A percentile compares a stretch with the other conserved stretches of the same genome.
Evolutionary conservation across 176 grass and related monocot species (phyloP).

Genomic region (Ampelocalamus luodianensis): DNA sequence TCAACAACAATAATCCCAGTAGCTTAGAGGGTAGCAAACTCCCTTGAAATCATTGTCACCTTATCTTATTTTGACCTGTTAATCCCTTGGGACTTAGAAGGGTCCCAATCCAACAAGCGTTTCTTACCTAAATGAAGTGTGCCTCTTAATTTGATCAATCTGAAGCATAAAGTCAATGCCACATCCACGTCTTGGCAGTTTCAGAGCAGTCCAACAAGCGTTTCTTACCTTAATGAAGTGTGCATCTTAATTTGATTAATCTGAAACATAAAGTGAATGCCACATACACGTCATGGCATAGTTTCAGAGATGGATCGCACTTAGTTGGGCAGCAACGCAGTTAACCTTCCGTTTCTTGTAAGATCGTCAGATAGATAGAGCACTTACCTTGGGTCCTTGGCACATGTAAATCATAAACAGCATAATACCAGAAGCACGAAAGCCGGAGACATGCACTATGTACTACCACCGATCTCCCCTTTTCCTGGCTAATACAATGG

Average conservation of each 20-base stretch:
- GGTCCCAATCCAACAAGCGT: not conserved
- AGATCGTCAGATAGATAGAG: not conserved
- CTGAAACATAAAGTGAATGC: constrained; percentile 10
- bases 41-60: not conserved
- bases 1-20: not conserved
- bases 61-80: constrained; percentile 12
- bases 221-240: not conserved
- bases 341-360: not conserved
- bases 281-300: not conserved
- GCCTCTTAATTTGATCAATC: not conserved
- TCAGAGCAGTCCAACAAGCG: not conserved
- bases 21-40: not conserved
- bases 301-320: not conserved
- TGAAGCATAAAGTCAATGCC: constrained; percentile 21
- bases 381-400: not conserved
- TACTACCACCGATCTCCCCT: not conserved
- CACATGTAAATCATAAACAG: not conserved
- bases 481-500: not conserved
- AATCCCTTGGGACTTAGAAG: not conserved
- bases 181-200: constrained; percentile 1
- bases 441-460: not conserved
- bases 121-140: not conserved
- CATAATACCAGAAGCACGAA: too few species aligned
- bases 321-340: not conserved
- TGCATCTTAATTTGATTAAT: not conserved